phyloP scores from a whole-genome alignment of 2,329 filamentous ascomycete species.

The Amylocarpus encephaloides region DNA sequence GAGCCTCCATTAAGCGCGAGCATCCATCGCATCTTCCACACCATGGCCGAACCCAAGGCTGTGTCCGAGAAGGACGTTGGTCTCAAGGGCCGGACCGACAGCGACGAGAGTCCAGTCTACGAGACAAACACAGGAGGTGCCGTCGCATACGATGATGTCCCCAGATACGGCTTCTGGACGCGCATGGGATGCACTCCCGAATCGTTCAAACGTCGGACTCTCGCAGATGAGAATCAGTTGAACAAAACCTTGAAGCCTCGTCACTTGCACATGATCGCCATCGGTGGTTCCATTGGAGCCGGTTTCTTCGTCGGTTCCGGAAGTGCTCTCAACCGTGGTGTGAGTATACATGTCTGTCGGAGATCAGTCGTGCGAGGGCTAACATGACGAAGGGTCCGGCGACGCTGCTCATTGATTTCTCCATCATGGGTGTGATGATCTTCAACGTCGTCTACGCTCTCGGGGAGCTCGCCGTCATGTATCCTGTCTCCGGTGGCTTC shows the following conservation, averaged over 20 bases:
- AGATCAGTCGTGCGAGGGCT: not conserved
- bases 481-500: constrained; percentile 85
- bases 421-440: constrained; percentile 75
- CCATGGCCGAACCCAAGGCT: not conserved
- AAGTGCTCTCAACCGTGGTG: constrained; percentile 58
- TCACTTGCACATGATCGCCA: constrained; percentile 95
- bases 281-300: constrained; percentile 84
- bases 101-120: constrained; percentile 9
- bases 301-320: constrained; percentile 84
- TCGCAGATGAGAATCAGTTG: constrained; percentile 43
- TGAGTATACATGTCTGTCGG: constrained; percentile 3
- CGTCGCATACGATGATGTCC: constrained; percentile 19
- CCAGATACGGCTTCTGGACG: constrained; percentile 31
- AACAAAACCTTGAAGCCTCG: constrained; percentile 71
- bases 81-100: not conserved
- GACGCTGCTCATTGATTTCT: constrained; percentile 67
- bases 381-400: constrained; percentile 52
- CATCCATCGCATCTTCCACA: not conserved
- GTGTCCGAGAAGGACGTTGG: constrained; percentile 8
- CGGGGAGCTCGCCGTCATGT: constrained; percentile 83
- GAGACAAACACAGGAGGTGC: not conserved
- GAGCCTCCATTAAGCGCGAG: not conserved
- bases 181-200: constrained; percentile 34
- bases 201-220: constrained; percentile 34
- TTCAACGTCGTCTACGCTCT: constrained; percentile 72